phyloP scores from a whole-genome alignment of 2,329 filamentous ascomycete species.

The Cercospora brassicicola region DNA sequence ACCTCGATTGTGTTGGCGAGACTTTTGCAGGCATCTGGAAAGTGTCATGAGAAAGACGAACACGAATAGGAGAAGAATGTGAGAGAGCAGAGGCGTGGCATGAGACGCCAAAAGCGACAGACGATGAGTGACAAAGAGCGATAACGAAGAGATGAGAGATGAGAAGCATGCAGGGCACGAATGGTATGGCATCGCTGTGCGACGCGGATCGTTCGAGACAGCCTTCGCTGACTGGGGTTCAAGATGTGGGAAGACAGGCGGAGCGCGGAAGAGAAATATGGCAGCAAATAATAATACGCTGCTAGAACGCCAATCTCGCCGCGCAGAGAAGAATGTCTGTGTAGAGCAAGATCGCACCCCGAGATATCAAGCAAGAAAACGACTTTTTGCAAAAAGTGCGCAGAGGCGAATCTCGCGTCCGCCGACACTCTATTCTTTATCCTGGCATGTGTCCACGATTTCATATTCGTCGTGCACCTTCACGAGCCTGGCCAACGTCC shows the following conservation, averaged over 20 bases:
- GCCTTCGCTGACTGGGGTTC: no score
- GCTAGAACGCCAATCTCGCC: not conserved
- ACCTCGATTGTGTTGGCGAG: not conserved
- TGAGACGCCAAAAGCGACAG: not conserved
- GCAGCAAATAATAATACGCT: not conserved
- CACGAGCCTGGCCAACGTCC: not conserved
- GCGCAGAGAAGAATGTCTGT: not conserved
- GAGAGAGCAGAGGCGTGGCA: not conserved
- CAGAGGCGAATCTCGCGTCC: not conserved
- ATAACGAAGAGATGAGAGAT: not conserved
- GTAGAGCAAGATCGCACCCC: not conserved
- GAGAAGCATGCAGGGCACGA: not conserved
- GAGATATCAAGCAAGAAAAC: not conserved
- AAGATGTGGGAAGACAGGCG: no score
- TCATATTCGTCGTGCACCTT: not conserved
- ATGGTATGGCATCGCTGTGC: not conserved
- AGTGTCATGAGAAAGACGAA: not conserved
- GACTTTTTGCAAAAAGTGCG: not conserved
- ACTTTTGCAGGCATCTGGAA: not conserved
- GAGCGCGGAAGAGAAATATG: not conserved
- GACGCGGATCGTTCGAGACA: not conserved
- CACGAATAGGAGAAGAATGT: not conserved
- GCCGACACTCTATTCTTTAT: not conserved
- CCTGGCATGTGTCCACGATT: not conserved
- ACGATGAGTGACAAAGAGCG: not conserved